phyloP scores from a whole-genome alignment of 805 yeast species.

The Candida golubevii region DNA sequence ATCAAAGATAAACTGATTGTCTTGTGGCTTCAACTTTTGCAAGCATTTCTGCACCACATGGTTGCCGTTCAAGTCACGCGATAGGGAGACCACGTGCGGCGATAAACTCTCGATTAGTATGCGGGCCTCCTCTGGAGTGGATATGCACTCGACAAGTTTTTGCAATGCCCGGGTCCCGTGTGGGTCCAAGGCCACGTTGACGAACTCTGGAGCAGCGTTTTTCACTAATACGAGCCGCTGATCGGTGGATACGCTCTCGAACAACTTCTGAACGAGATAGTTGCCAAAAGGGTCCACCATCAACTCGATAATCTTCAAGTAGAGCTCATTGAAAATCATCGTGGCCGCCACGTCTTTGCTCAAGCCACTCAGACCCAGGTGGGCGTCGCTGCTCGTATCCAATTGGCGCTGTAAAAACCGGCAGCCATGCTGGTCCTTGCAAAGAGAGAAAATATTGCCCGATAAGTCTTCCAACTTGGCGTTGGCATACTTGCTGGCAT shows the following conservation, averaged over 20 bases:
- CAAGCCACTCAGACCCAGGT: slow-evolving; percentile 5
- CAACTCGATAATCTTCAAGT: slow-evolving; percentile 71
- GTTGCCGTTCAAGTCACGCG: slow-evolving; percentile 91
- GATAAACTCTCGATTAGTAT: slow-evolving; percentile 57
- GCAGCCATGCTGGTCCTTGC: slow-evolving; percentile 97
- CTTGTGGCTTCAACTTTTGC: slow-evolving; percentile 60
- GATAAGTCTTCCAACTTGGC: slow-evolving; percentile 64
- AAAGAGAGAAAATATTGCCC: slow-evolving; percentile 71
- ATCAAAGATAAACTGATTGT: slow-evolving; percentile 84
- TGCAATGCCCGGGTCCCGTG: slow-evolving; percentile 97
- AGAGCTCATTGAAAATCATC: slow-evolving; percentile 76
- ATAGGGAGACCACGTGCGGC: slow-evolving; percentile 70
- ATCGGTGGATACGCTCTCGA: slow-evolving; percentile 67
- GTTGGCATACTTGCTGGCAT: slow-evolving; percentile 64
- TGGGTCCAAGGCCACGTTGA: slow-evolving; percentile 81
- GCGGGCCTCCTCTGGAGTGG: slow-evolving; percentile 65
- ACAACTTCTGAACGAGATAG: slow-evolving; percentile 83
- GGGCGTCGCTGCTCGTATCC: slow-evolving; percentile 48
- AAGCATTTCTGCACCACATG: slow-evolving; percentile 94
- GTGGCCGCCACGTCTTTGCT: slow-evolving; percentile 53
- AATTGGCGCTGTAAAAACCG: slow-evolving; percentile 85
- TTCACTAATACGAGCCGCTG: slow-evolving; percentile 69
- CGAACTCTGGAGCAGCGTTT: slow-evolving; percentile 69
- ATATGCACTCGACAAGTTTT: slow-evolving; percentile 79
- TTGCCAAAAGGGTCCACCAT: slow-evolving; percentile 99